A percentile compares a stretch with the other conserved stretches of the same genome.
These are phyloP conservation scores for Skeletonema tropicum DNA, from an alignment of 108 stramenopile genomes.

Conservation along the genomic window DNA sequence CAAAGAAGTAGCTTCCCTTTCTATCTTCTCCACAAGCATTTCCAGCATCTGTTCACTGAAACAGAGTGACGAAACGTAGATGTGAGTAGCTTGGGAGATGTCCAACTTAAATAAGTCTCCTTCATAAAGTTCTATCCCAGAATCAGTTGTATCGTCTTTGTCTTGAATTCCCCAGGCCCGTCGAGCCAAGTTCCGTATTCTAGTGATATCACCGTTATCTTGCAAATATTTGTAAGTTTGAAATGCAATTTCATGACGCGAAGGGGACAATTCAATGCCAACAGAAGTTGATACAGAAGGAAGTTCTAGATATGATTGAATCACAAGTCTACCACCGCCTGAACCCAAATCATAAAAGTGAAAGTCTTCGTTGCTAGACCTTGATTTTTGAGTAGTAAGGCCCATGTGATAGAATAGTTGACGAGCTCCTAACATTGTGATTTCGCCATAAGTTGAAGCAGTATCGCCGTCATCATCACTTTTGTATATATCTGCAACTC, in stretches of 20 bases:
- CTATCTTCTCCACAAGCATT: slow-evolving; percentile 47
- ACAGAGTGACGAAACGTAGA: slow-evolving; percentile 68
- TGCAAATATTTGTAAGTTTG: slow-evolving; percentile 29
- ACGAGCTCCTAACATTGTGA: slow-evolving; percentile 64
- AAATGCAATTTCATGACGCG: slow-evolving; percentile 56
- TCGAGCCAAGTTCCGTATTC: slow-evolving; percentile 28
- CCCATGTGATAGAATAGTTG: slow-evolving; percentile 73
- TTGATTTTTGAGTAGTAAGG: slow-evolving; percentile 20
- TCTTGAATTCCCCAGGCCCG: slow-evolving; percentile 21
- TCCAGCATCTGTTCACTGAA: slow-evolving; percentile 62
- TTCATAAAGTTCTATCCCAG: slow-evolving; percentile 47
- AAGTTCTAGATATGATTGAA: slow-evolving; percentile 63
- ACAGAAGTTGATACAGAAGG: slow-evolving; percentile 38
- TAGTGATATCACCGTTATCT: slow-evolving; percentile 14
- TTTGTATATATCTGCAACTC: slow-evolving; percentile 17
- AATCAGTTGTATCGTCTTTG: slow-evolving; percentile 11
- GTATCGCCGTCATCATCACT: slow-evolving; percentile 8
- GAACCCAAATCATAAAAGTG: slow-evolving; percentile 73
- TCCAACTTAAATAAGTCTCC: slow-evolving; percentile 68
- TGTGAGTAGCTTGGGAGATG: slow-evolving; percentile 63
- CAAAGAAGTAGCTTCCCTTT: slow-evolving; percentile 31
- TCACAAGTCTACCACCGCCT: slow-evolving; percentile 64
- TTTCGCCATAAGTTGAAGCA: slow-evolving; percentile 70
- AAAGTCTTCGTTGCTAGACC: slow-evolving; percentile 11
- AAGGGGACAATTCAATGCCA: slow-evolving; percentile 63